Evolutionary conservation across 192 early-diverging fungal species (phyloP).

Genomic region (Gryganskiella cystojenkinii): DNA sequence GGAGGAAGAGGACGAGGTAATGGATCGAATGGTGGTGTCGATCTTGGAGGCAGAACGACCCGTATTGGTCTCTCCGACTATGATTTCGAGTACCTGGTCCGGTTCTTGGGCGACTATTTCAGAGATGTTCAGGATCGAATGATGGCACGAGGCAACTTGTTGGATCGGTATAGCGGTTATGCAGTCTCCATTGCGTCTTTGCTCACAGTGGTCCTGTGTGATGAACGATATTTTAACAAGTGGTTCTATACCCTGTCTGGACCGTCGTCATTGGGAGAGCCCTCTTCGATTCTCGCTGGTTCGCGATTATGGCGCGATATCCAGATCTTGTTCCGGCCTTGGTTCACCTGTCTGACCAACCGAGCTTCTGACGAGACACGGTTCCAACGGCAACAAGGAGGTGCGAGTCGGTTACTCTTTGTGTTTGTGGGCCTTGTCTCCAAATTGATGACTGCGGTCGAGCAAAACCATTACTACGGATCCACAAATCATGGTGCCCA

Average conservation of each 20-base stretch:
- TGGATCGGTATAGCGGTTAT: slow-evolving; percentile 43
- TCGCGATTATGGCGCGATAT: slow-evolving; percentile 38
- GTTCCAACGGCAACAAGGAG: slow-evolving; percentile 46
- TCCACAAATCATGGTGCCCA: neutral
- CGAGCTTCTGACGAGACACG: slow-evolving; percentile 26
- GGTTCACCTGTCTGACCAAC: slow-evolving; percentile 40
- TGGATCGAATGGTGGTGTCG: neutral
- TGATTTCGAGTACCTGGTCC: slow-evolving; percentile 26
- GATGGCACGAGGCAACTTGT: slow-evolving; percentile 26
- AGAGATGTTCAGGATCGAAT: slow-evolving; percentile 23
- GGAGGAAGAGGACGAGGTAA: neutral
- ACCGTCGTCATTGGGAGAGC: no score
- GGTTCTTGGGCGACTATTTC: slow-evolving; percentile 36
- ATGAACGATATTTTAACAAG: slow-evolving; percentile 30
- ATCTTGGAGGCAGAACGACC: slow-evolving; percentile 3
- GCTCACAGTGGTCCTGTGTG: slow-evolving; percentile 34
- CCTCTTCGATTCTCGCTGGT: slow-evolving; percentile 6
- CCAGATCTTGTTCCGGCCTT: slow-evolving; percentile 29
- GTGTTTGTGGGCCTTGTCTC: slow-evolving; percentile 37
- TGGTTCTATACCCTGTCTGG: slow-evolving; percentile 11
- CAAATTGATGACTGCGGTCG: slow-evolving; percentile 32
- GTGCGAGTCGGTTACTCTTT: slow-evolving; percentile 41
- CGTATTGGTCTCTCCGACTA: slow-evolving; percentile 25
- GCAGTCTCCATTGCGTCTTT: slow-evolving; percentile 42
- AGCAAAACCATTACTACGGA: no score